Conservation (phyloP, 139 green algal species). For the Klebsormidium nitens region DNA sequence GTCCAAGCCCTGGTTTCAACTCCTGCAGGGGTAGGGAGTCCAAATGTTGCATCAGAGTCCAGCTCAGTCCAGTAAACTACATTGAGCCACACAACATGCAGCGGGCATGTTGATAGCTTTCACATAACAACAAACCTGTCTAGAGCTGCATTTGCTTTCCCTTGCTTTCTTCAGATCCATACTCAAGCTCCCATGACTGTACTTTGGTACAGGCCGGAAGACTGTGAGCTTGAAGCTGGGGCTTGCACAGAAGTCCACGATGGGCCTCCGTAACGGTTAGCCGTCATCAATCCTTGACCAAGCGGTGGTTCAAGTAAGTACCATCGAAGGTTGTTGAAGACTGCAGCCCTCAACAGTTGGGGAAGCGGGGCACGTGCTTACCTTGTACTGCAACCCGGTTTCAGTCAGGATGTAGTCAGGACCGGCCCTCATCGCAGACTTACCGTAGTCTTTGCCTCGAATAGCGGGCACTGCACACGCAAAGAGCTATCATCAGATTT, state of each 20-base stretch:
- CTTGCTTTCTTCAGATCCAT: too few relatives aligned
- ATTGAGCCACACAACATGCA: too few relatives aligned
- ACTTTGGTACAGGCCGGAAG: neutral
- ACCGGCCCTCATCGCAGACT: slow-evolving; percentile 53
- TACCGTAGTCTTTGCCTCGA: slow-evolving; percentile 85
- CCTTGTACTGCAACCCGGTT: slow-evolving; percentile 47
- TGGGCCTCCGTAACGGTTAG: neutral
- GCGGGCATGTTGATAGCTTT: too few relatives aligned
- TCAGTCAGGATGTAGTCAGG: slow-evolving; percentile 45
- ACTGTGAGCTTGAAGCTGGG: neutral
- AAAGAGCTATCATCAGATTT: too few relatives aligned
- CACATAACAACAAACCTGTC: too few relatives aligned
- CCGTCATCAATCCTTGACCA: neutral
- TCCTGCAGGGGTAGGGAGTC: too few relatives aligned
- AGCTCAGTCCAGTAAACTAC: too few relatives aligned
- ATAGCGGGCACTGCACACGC: slow-evolving; percentile 38
- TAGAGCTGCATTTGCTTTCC: too few relatives aligned
- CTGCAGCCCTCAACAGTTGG: neutral
- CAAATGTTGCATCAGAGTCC: too few relatives aligned
- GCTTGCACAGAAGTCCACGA: neutral
- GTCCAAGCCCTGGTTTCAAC: too few relatives aligned
- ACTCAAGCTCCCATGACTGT: neutral
- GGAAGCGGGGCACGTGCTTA: neutral
- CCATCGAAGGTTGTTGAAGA: neutral
- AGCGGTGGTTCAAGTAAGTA: neutral